phyloP scores from a whole-genome alignment of 805 yeast genomes.

The Nakazawaea anatomiae region DNA sequence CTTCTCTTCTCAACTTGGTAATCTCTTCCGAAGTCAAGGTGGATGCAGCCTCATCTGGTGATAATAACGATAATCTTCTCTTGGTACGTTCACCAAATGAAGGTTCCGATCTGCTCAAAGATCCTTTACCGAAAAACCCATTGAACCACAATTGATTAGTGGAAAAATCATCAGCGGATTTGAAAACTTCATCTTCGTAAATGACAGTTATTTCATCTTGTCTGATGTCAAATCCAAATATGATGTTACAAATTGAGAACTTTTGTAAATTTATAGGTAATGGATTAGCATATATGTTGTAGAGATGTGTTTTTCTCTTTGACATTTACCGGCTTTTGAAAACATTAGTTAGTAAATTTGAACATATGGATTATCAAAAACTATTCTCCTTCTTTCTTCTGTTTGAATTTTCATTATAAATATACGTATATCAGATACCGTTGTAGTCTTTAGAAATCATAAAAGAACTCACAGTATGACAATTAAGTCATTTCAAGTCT shows the following conservation, averaged over 20 bases:
- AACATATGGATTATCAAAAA: too few relatives aligned
- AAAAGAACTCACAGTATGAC: slow-evolving; percentile 55
- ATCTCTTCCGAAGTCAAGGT: slow-evolving; percentile 63
- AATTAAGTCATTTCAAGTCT: slow-evolving; percentile 35
- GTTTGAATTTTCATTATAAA: too few relatives aligned
- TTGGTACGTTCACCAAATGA: slow-evolving; percentile 74
- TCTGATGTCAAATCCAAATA: slow-evolving; percentile 13
- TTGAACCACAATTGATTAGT: slow-evolving; percentile 65
- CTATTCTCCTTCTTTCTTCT: too few relatives aligned
- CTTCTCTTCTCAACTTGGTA: slow-evolving; percentile 64
- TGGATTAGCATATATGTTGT: slow-evolving; percentile 37
- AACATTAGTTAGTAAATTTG: slow-evolving; percentile 12
- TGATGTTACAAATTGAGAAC: not conserved
- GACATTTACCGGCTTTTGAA: slow-evolving; percentile 19
- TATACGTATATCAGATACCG: slow-evolving; percentile 72
- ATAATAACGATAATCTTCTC: slow-evolving; percentile 43
- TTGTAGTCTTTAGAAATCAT: slow-evolving; percentile 86
- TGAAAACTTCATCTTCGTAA: slow-evolving; percentile 26
- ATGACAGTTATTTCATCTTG: slow-evolving; percentile 5
- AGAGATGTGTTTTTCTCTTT: slow-evolving; percentile 23
- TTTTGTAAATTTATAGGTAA: slow-evolving; percentile 47
- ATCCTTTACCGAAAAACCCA: slow-evolving; percentile 95
- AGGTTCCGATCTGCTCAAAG: slow-evolving; percentile 85
- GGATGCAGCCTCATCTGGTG: slow-evolving; percentile 18
- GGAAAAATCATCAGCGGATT: slow-evolving; percentile 34